A percentile compares a stretch with the other conserved stretches of the same genome.
Conservation (phyloP, 1,284 basidiomycete species). For the Trametes versicolor region DNA sequence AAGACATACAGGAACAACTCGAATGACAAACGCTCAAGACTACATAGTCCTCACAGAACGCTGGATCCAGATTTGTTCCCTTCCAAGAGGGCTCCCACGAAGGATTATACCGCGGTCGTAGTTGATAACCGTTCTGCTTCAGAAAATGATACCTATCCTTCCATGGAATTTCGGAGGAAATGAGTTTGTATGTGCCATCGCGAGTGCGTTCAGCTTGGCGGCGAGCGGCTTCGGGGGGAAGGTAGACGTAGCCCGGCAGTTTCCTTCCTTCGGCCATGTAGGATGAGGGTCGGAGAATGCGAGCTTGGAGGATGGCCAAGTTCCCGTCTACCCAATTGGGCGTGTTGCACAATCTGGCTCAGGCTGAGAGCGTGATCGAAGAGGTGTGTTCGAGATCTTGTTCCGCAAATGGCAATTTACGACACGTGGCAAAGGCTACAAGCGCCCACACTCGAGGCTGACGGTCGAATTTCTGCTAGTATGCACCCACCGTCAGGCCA, state of each 20-base stretch:
- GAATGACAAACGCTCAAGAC: background rate
- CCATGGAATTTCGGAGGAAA: slow-evolving; percentile 7
- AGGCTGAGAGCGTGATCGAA: background rate
- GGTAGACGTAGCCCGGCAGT: slow-evolving; percentile 1
- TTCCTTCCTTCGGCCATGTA: slow-evolving; percentile 6
- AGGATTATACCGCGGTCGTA: slow-evolving; percentile 11
- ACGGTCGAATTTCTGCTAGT: background rate
- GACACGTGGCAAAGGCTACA: background rate
- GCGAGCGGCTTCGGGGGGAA: slow-evolving; percentile 1
- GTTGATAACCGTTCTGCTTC: background rate
- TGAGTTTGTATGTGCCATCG: background rate
- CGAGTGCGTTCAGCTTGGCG: slow-evolving; percentile 5
- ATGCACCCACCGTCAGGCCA: no score
- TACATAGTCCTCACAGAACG: slow-evolving; percentile 16
- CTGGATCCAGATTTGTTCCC: slow-evolving; percentile 12
- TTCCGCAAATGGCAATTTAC: background rate
- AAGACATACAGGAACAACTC: background rate
- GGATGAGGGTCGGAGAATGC: background rate
- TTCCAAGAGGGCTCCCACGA: slow-evolving; percentile 16
- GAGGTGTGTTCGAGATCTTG: background rate
- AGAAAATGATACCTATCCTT: slow-evolving; percentile 3
- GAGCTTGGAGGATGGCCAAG: background rate
- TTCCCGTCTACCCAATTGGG: background rate
- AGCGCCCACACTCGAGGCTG: background rate
- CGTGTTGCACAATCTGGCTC: background rate